Evolutionary conservation across 768 basidiomycete species (phyloP).

Genomic region (Termitomyces sp.): DNA sequence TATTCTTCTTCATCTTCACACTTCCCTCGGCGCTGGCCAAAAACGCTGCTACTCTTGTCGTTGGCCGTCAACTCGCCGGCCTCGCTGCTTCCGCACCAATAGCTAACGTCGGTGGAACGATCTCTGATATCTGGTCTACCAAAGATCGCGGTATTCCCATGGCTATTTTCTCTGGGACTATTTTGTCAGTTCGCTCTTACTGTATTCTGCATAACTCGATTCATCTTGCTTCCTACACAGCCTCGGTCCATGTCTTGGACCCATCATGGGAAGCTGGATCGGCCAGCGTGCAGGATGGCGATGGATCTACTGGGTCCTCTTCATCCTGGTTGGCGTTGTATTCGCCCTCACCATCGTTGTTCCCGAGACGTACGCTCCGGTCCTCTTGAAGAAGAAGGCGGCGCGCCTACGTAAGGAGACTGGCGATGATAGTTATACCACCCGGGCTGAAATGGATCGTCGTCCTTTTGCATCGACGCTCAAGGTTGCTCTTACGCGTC

Average conservation of each 20-base stretch:
- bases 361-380: conserved; percentile 47
- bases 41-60: conserved; percentile 19
- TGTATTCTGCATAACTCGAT: not conserved
- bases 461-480: conserved; percentile 1
- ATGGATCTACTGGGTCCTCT: conserved; percentile 45
- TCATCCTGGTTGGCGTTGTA: conserved; percentile 34
- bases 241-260: conserved; percentile 43
- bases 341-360: conserved; percentile 34
- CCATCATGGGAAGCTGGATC: conserved; percentile 45
- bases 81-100: conserved; percentile 11
- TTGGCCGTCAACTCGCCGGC: conserved; percentile 33
- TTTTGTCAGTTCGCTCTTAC: conserved; percentile 28
- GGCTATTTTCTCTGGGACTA: conserved; percentile 42
- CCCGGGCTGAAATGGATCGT: conserved; percentile 5
- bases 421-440: conserved; percentile 15
- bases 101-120: conserved; percentile 39
- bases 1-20: conserved; percentile 41
- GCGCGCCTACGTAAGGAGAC: conserved; percentile 31
- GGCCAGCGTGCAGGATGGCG: conserved; percentile 37
- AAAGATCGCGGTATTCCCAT: conserved; percentile 42
- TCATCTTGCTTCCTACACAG: conserved; percentile 8
- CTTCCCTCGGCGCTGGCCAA: conserved; percentile 35
- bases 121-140: conserved; percentile 37
- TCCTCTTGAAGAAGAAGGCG: conserved; percentile 40
- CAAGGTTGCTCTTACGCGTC: conserved; percentile 6